Base-by-base conservation (phyloP, 345 rosid species). In the Gossypium raimondii region DNA sequence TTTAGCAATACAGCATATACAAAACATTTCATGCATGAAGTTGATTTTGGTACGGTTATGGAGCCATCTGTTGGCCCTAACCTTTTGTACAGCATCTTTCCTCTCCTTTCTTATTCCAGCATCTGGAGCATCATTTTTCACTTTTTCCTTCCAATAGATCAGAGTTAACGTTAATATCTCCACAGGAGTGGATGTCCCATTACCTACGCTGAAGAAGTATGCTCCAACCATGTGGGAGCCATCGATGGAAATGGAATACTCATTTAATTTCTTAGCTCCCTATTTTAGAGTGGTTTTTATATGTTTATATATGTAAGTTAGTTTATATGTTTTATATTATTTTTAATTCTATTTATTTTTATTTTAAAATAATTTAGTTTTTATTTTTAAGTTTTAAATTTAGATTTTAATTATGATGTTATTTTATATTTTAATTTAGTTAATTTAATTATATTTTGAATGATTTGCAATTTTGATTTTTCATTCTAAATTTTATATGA, bases 101-200 rank as follows among this genome's bases (percentile, higher is more conserved):
- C 59, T 11, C 47, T 62, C 51, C 27, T 55, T 59, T 51, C 47
- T 25, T 24, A 51, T 4, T 20, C 17, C 4, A 45, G 38, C 24
- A 74, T 57, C 25, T 24, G 11, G 72, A 9, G 14, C 25, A 51
- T 73, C 55, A 10, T 29, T 38, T 71, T 3, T 52, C 34, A 74
- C 17, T 60, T 75, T 67, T 56, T 65, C 20, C 9, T 77, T 76
- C 47, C 63, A 18, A 22, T n/a, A 58, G 53, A 29, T 29, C 53
- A 17, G 27, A 50, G 59, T 20, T 84, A 78, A 76, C 68, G 38
- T 67, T 43, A 72, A 70, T 67, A 14, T 60, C 5, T 70, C 66
- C 77, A 78, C 89, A 91, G 99, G 99, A 61, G 61, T 90, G 41
- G 91, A 91, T 88, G 90, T 89, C 73, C 87, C 92, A 4, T n/a